phyloP scores from a whole-genome alignment of 306 rosid species.

The Argentina anserina region DNA sequence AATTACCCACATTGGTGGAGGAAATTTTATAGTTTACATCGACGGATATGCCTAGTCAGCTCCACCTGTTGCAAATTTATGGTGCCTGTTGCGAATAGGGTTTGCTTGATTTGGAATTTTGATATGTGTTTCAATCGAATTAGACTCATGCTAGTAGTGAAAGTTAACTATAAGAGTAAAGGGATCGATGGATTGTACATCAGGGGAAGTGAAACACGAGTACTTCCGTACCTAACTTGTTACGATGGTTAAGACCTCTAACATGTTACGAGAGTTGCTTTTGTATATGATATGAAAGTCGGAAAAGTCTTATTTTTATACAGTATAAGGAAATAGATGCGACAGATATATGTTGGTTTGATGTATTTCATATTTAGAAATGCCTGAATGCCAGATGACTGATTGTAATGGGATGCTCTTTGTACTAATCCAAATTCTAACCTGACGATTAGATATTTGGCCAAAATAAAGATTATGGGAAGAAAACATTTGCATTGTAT shows the following conservation, averaged over 20 bases:
- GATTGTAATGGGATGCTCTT: too few relatives aligned
- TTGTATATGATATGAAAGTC: neutral
- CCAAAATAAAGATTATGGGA: neutral
- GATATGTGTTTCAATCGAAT: neutral
- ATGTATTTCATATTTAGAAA: too few relatives aligned
- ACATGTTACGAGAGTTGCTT: neutral
- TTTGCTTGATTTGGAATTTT: neutral
- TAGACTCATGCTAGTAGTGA: neutral
- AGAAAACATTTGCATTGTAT: neutral
- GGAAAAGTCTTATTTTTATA: neutral
- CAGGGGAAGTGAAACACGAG: neutral
- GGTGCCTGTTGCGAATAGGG: neutral
- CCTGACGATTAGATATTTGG: neutral
- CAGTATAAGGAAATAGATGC: neutral
- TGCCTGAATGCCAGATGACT: too few relatives aligned
- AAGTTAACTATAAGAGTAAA: too few relatives aligned
- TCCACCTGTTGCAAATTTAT: slow-evolving; percentile 7
- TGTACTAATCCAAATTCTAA: neutral
- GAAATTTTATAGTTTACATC: neutral
- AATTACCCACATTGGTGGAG: neutral
- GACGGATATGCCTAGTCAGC: slow-evolving; percentile 7
- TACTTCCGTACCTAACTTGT: neutral
- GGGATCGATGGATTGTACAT: neutral
- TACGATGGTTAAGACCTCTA: neutral
- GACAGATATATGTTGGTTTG: too few relatives aligned